phyloP scores from a whole-genome alignment of 129 eudicot species.

The Lactuca sativa region DNA sequence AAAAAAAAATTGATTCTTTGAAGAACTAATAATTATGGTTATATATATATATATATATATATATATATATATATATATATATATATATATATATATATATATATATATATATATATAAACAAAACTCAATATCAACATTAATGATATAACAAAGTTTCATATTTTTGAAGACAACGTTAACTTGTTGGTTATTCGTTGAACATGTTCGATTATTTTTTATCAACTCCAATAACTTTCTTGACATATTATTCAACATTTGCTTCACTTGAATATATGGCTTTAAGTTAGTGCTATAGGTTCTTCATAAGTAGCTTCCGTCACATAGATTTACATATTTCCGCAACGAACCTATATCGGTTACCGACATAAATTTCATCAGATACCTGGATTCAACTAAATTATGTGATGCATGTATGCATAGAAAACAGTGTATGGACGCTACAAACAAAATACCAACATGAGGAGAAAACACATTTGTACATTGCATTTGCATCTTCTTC shows the following conservation, averaged over 20 bases:
- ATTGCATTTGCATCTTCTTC: conserved; percentile 32
- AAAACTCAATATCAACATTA: too few relatives aligned
- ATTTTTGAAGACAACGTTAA: too few relatives aligned
- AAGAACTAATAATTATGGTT: too few relatives aligned
- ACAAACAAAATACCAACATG: conserved; percentile 14
- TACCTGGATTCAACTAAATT: conserved; percentile 1
- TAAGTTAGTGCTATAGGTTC: background rate
- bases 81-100: too few relatives aligned
- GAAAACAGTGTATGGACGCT: conserved; percentile 23
- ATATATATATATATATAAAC: too few relatives aligned
- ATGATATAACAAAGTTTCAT: too few relatives aligned
- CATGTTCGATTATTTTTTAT: too few relatives aligned
- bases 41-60: too few relatives aligned
- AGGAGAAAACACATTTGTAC: conserved; percentile 25
- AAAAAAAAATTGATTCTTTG: too few relatives aligned
- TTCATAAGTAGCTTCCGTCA: background rate
- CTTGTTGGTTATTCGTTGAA: background rate
- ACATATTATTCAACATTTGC: background rate
- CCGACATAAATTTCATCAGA: background rate
- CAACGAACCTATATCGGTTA: background rate
- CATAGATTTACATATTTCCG: conserved; percentile 5
- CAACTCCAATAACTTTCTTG: background rate
- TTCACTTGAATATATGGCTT: background rate
- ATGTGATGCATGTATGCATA: conserved; percentile 25
- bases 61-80: too few relatives aligned